Evolutionary conservation across 306 rosid species (phyloP).

Genomic region (Bauhinia variegata): DNA sequence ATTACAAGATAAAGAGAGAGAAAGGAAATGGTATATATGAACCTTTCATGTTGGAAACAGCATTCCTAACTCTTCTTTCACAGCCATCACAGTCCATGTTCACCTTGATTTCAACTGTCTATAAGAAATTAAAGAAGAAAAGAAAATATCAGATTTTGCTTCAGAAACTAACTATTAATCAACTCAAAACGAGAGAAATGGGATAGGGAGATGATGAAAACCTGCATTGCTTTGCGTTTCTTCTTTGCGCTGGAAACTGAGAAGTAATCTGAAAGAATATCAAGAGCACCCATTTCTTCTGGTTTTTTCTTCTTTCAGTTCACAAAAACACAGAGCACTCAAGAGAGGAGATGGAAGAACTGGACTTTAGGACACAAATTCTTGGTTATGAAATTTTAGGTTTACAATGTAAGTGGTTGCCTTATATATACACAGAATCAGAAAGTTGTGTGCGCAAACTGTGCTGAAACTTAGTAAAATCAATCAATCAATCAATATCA

Average conservation of each 20-base stretch:
- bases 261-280: constrained; percentile 64
- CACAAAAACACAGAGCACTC: background rate
- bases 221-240: constrained; percentile 89
- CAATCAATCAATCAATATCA: too few relatives aligned
- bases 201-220: constrained; percentile 28
- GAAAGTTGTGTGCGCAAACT: constrained; percentile 33
- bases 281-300: constrained; percentile 74
- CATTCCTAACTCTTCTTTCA: constrained; percentile 73
- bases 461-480: constrained; percentile 27
- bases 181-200: background rate
- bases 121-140: background rate
- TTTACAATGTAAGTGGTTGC: constrained; percentile 14
- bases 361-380: constrained; percentile 4
- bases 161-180: background rate
- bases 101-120: constrained; percentile 95
- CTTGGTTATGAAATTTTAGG: background rate
- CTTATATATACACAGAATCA: constrained; percentile 16
- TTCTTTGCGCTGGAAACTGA: constrained; percentile 50
- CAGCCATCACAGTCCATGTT: constrained; percentile 99
- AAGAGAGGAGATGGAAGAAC: constrained; percentile 2
- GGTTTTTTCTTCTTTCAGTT: background rate
- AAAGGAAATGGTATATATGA: background rate
- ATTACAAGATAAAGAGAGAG: too few relatives aligned
- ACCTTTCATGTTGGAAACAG: constrained; percentile 82
- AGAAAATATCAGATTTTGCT: constrained; percentile 13